phyloP scores from a whole-genome alignment of 768 basidiomycete genomes.

The Rhodotorula babjevae region DNA sequence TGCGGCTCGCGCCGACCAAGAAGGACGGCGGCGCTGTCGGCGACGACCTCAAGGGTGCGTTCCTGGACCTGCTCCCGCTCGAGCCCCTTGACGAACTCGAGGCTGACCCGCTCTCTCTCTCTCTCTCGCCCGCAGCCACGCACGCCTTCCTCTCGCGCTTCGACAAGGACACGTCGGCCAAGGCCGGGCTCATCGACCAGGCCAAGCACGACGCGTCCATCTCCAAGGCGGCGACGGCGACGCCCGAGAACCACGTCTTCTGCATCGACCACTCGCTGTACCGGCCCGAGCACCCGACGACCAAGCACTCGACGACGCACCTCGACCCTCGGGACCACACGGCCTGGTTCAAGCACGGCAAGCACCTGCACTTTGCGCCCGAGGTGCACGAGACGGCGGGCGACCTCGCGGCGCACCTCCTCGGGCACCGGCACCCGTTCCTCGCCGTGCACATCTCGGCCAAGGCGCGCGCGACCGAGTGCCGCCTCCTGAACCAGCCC shows the following conservation, averaged over 20 bases:
- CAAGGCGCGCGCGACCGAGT: slow-evolving; percentile 19
- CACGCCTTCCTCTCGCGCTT: slow-evolving; percentile 32
- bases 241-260: slow-evolving; percentile 34
- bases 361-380: slow-evolving; percentile 31
- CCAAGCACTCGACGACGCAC: slow-evolving; percentile 28
- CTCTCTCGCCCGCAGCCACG: background rate
- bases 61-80: background rate
- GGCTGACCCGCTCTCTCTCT: too few relatives aligned
- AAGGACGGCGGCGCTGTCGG: background rate
- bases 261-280: slow-evolving; percentile 38
- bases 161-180: slow-evolving; percentile 26
- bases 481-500: slow-evolving; percentile 25
- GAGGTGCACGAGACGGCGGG: slow-evolving; percentile 26
- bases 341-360: slow-evolving; percentile 34
- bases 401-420: slow-evolving; percentile 28
- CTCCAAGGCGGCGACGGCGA: background rate
- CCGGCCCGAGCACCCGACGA: slow-evolving; percentile 33
- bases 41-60: slow-evolving; percentile 31
- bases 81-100: background rate
- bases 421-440: slow-evolving; percentile 29
- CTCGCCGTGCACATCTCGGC: slow-evolving; percentile 36
- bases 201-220: slow-evolving; percentile 31
- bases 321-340: slow-evolving; percentile 40
- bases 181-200: slow-evolving; percentile 34
- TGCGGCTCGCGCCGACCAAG: slow-evolving; percentile 7